Evolutionary conservation across 2,329 filamentous ascomycete genomes (phyloP), one percentile per base, ranked within the genome.

Genomic region (Metarhizium guizhouense): DNA sequence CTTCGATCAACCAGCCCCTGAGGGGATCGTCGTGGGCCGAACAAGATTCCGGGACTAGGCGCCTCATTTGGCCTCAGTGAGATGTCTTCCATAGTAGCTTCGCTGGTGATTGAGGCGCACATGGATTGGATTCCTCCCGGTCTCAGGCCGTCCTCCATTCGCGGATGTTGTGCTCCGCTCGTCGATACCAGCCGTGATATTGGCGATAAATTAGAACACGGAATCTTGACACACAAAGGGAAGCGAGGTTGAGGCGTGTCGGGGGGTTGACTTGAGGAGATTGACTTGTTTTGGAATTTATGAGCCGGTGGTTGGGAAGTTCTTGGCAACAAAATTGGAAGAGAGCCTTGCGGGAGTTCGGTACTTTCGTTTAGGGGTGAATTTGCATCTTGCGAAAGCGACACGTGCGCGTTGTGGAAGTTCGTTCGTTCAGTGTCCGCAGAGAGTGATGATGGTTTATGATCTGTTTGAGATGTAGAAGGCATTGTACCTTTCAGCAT

Each of bases 111-210:
- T 4, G 55, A 56, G 30, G 38, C 55, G 6, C 47, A 10, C 20
- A 54, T 40, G 18, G 55, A 53, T 20, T 51, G 51, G 16, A 56
- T 54, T n/a, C 51, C 49, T 7, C 38, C 47, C 1, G 47, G 30
- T 13, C 16, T 36, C 6, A 53, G 36, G 5, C 18, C 51, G 14
- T 51, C 51, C n/a, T 51, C 51, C n/a, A 51, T n/a, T 13, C 14
- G 13, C 13, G 51, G 29, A 11, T 38, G 30, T 20, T 40, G 36
- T 45, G 20, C 3, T n/a, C 16, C 25, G 5, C 30, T 11, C 3
- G 25, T 29, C 16, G 54, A 52, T n/a, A 49, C 47, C 10, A 43
- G 29, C 14, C 20, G 18, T 32, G 38, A 36, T 45, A 20, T 18
- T 34, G 32, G 32, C 10, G 10, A 34, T 34, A 34, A 11, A 34